These are phyloP conservation scores for Ceratobasidium papillatum DNA, from an alignment of 1,284 basidiomycete genomes.

Conservation along the genomic window DNA sequence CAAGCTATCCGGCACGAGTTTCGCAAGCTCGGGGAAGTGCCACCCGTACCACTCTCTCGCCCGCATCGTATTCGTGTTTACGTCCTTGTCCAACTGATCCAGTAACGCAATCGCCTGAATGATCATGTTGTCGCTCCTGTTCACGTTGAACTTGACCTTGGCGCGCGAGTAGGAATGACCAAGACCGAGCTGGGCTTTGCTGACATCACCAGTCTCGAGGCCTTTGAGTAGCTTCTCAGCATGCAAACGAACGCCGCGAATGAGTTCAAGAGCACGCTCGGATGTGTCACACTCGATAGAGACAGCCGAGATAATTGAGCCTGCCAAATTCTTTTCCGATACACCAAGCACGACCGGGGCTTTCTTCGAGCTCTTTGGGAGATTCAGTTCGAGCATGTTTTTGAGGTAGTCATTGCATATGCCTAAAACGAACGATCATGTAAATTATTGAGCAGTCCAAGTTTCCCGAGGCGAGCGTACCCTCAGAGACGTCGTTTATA, in stretches of 20 bases:
- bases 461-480: too few species aligned
- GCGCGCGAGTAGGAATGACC: conserved; percentile 98
- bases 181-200: conserved; percentile 93
- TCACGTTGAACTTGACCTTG: conserved; percentile 99
- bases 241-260: conserved; percentile 93
- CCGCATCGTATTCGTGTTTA: conserved; percentile 99
- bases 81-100: conserved; percentile 99
- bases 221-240: conserved; percentile 91
- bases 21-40: conserved; percentile 98
- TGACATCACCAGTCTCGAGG: conserved; percentile 88
- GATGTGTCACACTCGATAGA: conserved; percentile 87
- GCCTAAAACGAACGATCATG: conserved; percentile 59
- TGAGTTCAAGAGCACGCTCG: conserved; percentile 87
- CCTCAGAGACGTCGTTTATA: conserved; percentile 96
- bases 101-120: conserved; percentile 99
- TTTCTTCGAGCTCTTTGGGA: conserved; percentile 77
- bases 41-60: conserved; percentile 99
- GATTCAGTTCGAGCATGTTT: conserved; percentile 87
- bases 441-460: not conserved
- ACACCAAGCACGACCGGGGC: conserved; percentile 85
- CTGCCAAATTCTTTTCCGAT: conserved; percentile 80
- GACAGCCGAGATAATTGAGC: conserved; percentile 81
- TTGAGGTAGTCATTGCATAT: conserved; percentile 89
- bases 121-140: conserved; percentile 99
- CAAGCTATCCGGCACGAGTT: conserved; percentile 94